Base-by-base conservation (phyloP, 306 rosid species). In the Lupinus albus region DNA sequence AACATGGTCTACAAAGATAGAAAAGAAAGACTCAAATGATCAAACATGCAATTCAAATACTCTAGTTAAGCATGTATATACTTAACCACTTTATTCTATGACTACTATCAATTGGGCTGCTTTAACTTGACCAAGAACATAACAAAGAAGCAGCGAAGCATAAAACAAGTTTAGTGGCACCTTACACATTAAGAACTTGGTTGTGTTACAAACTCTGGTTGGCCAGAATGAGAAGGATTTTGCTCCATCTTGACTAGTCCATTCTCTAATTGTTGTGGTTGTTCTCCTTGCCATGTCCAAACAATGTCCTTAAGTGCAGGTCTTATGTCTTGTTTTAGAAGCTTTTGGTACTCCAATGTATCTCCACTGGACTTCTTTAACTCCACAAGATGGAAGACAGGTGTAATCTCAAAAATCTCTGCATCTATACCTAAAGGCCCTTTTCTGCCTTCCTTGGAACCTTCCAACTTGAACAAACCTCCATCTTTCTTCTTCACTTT, bases 281-380 rank as follows among this genome's bases (percentile, higher is more conserved):
- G 82, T 64, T 91, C 91, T 65, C 91, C 98, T 83, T 89, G 88
- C 98, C 98, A 89, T 20, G 76, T 81, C 98, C 98, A 93, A 50
- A 93, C 75, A 59, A 93, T 83, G 82, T 93, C 98, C 84, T 86
- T 84, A 63, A 93, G 88, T 6, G 88, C 92, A 2, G 97, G 96
- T 72, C 89, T 79, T 8, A 93, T 63, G 10, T 83, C 85, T 41
- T 84, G 81, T 48, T 86, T 78, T 83, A 91, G 60, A 28, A 84
- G 74, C 68, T 82, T 76, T 12, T 78, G 85, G 75, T 84, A 93
- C 86, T 89, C 98, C 77, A 89, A 11, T 0, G 98, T 93, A 39
- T 93, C 98, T 8, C 97, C 97, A 30, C 80, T 72, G 2, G 86
- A 56, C 70, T 89, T 93, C 77, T 93, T 93, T 69, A 93, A 42